Base-by-base conservation (phyloP, 306 rosid species). In the Cicer pinnatifidum region DNA sequence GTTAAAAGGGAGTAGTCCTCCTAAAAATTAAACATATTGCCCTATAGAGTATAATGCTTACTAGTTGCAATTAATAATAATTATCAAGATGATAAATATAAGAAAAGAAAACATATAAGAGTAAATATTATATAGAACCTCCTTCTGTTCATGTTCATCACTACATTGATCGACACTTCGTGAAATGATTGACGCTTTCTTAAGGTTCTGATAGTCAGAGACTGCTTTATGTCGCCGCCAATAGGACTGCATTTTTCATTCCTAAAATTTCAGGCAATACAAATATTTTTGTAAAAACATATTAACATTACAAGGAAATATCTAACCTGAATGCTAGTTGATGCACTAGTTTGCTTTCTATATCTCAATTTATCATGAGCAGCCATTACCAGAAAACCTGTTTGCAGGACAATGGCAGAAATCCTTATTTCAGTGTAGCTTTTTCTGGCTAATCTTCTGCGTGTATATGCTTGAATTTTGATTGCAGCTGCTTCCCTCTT, bases 381-480 rank as follows among this genome's bases (percentile, higher is more conserved):
- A 66, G 57, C 74, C 88, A 85, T 81, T 63, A 72, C 83, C 69
- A 88, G 90, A 39, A 85, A 50, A 81, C 87, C 89, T 59, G 96
- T 63, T 83, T 88, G 94, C 81, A 93, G 80, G 58, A 83, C 63
- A 72, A 83, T 57, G 58, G 76, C 84, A 77, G 85, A 85, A 54
- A 67, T 57, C 81, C 58, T 75, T 61, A 77, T 37, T 67, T 70
- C 62, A 4, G 56, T 38, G 79, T 84, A 90, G 40, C 47, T 60
- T 51, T 85, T 91, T 77, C 92, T 86, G 17, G 88, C 89, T 65
- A 86, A 78, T 63, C 65, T 62, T 84, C 86, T 60, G 10, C 87
- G 94, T 9, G 70, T 52, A 62, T 82, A 51, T 73, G 67, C 83
- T 84, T 93, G 98, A 76, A 93, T 91, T 85, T 76, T 84, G 76